Evolutionary conservation across 495 filamentous ascomycete species (phyloP).

Genomic region (Penicillium nucicola): DNA sequence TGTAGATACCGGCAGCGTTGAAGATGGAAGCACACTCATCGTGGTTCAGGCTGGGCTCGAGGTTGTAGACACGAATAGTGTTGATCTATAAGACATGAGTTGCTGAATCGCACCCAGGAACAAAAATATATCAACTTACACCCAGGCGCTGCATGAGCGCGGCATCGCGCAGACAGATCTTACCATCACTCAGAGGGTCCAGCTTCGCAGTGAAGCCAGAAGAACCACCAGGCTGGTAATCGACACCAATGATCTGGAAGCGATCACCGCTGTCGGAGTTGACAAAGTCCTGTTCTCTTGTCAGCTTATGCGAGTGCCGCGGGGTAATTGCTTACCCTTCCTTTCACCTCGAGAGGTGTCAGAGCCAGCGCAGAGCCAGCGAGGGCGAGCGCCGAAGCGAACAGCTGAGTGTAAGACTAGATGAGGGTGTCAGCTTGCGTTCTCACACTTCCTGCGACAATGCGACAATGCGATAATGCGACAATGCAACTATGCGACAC

Average conservation of each 20-base stretch:
- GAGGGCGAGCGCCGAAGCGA: too few relatives aligned
- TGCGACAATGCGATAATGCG: too few relatives aligned
- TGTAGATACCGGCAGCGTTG: conserved; percentile 76
- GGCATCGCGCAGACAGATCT: conserved; percentile 83
- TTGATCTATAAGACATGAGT: conserved; percentile 56
- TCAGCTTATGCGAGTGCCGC: conserved; percentile 26
- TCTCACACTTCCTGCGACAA: too few relatives aligned
- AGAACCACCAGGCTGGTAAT: conserved; percentile 90
- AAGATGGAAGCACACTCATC: conserved; percentile 89
- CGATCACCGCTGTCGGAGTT: conserved; percentile 73
- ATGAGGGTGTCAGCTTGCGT: background rate
- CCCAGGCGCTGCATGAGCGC: conserved; percentile 85
- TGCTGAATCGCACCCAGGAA: background rate
- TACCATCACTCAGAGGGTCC: conserved; percentile 74
- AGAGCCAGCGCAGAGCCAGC: conserved; percentile 32
- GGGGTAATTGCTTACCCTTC: too few relatives aligned
- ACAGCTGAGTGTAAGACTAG: conserved; percentile 7
- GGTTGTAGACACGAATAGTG: conserved; percentile 91
- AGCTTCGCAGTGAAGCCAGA: conserved; percentile 66
- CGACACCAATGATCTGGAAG: conserved; percentile 86
- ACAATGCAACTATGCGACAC: too few relatives aligned
- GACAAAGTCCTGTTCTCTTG: conserved; percentile 67
- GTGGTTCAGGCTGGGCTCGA: conserved; percentile 80
- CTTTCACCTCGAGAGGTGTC: conserved; percentile 23
- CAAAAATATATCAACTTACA: conserved; percentile 27